Conservation (phyloP, 2,329 filamentous ascomycete genomes). For the Simplicillium aogashimaense region DNA sequence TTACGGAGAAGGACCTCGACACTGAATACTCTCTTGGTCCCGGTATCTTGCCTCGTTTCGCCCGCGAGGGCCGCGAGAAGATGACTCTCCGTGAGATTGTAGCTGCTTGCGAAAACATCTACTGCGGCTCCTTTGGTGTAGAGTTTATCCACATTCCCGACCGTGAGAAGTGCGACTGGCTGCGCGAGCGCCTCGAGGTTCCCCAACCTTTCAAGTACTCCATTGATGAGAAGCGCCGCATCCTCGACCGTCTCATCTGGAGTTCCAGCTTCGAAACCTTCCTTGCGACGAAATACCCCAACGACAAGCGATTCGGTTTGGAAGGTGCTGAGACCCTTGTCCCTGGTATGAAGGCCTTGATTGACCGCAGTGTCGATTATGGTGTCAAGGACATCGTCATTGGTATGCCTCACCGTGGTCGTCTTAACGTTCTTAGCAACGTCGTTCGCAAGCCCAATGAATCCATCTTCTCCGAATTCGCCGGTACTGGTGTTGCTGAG, state of each 20-base stretch:
- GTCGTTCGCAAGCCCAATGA: constrained; percentile 99
- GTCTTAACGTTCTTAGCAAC: constrained; percentile 95
- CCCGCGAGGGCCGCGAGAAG: constrained; percentile 66
- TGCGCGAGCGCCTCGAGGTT: constrained; percentile 88
- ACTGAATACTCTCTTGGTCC: constrained; percentile 86
- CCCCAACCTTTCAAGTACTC: constrained; percentile 95
- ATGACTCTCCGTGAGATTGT: constrained; percentile 97
- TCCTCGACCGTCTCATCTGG: constrained; percentile 97
- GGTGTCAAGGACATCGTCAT: constrained; percentile 99
- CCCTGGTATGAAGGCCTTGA: constrained; percentile 97
- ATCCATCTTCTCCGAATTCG: constrained; percentile 98
- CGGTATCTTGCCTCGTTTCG: constrained; percentile 48
- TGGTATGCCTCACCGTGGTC: constrained; percentile 97
- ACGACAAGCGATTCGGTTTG: constrained; percentile 98
- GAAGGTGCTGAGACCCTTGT: constrained; percentile 96
- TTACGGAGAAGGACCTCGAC: constrained; percentile 88
- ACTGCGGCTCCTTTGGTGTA: constrained; percentile 94
- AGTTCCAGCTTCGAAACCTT: constrained; percentile 95
- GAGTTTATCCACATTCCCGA: constrained; percentile 99
- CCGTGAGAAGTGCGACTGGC: constrained; percentile 95
- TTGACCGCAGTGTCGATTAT: constrained; percentile 96
- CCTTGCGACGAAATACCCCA: constrained; percentile 94
- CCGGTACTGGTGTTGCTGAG: constrained; percentile 73
- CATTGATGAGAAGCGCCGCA: constrained; percentile 94
- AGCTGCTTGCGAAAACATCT: constrained; percentile 84